Base-by-base conservation (phyloP, 768 basidiomycete species). In the Xerocomus brunneocitrinus region DNA sequence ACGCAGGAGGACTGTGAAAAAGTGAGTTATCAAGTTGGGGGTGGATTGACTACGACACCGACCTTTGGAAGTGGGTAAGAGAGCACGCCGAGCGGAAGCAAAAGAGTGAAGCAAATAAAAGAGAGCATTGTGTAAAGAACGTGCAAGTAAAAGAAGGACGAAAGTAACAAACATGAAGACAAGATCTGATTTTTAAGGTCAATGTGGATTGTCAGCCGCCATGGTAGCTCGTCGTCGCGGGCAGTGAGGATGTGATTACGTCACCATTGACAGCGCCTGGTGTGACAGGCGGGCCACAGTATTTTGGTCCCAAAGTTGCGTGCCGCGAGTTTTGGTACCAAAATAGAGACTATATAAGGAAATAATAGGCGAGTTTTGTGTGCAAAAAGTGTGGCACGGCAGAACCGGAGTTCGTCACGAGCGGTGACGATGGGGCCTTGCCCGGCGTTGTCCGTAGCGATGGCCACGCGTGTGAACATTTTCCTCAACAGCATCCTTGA, bases 381-480 rank as follows among this genome's bases (percentile, higher is more conserved):
- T 34, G 62, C 59, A 69, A 67, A 67, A 22, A 54, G 47, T 60
- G 58, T 68, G 67, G 66, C 63, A 69, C 66, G 62, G 60, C 56
- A 62, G 51, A 66, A 61, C 63, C 71, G 67, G 69, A 69, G 69
- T 72, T 72, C 69, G 69, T 68, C 65, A 70, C 69, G 68, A 67
- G 71, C 69, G 71, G 69, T 71, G 70, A 70, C 69, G 70, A 72
- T 71, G 69, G 68, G 69, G 70, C 70, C 70, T 72, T 71, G 69
- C 67, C 65, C 69, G 69, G 70, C 69, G 69, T 70, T 72, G 70
- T 70, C 69, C 69, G 69, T 70, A 71, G 69, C 69, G 69, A 70
- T 70, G 69, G 69, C 69, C 69, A 70, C 69, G 71, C 69, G 69
- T 70, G 69, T 51, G 69, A 70, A 70, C 70, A 70, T 70, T 67